Evolutionary conservation across 139 green algal genomes (phyloP).

Genomic region (Monoraphidium neglectum): DNA sequence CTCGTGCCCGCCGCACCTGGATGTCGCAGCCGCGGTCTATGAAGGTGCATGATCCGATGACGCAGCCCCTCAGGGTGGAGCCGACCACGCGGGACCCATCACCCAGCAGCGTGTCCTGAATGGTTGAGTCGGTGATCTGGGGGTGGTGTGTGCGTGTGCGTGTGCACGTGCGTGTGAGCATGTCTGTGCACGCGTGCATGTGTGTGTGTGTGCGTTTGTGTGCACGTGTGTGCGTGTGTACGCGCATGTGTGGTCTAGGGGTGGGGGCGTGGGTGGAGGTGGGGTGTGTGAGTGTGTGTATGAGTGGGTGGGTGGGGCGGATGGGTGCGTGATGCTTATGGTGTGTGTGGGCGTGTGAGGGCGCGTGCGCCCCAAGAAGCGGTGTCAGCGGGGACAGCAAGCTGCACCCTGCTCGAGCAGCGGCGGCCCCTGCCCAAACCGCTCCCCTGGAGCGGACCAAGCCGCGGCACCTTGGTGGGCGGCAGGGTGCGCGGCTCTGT

Average conservation of each 20-base stretch:
- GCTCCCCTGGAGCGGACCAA: too few species aligned
- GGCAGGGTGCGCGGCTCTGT: conserved; percentile 91
- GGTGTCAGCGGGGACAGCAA: conserved; percentile 30
- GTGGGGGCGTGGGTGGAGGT: too few species aligned
- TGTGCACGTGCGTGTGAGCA: too few species aligned
- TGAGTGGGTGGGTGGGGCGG: too few species aligned
- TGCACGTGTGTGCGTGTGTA: too few species aligned
- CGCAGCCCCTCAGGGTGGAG: conserved; percentile 33
- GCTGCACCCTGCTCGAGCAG: conserved; percentile 59
- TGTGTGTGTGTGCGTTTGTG: too few species aligned
- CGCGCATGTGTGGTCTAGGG: too few species aligned
- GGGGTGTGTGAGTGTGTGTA: too few species aligned
- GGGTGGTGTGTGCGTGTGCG: too few species aligned
- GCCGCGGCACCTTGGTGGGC: conserved; percentile 72
- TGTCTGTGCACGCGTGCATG: conserved; percentile 10
- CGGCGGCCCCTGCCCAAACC: conserved; percentile 32
- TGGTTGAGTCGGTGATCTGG: conserved; percentile 29
- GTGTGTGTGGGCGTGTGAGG: too few species aligned
- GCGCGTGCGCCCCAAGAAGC: too few species aligned
- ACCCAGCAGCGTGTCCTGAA: conserved; percentile 57
- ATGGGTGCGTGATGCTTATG: too few species aligned
- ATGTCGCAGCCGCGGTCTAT: conserved; percentile 18
- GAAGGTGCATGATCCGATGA: conserved; percentile 25
- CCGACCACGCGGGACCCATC: conserved; percentile 47
- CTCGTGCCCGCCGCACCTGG: conserved; percentile 6